Conservation (phyloP, 306 rosid genomes). For the Abrus pulchellus region DNA sequence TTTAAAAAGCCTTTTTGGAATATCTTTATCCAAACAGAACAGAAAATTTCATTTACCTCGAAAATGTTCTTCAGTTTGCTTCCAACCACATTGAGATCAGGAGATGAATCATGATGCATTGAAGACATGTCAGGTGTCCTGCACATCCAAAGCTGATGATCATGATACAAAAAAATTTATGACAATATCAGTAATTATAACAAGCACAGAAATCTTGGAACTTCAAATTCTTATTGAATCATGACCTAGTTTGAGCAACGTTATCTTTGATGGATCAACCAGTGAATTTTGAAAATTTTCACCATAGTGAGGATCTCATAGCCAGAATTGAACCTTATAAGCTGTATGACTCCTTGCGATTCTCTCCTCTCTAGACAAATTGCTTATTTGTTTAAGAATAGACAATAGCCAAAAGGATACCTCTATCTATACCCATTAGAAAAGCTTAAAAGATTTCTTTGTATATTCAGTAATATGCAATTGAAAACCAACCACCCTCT, state of each 20-base stretch:
- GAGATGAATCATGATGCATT: constrained; percentile 83
- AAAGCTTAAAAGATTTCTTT: neutral
- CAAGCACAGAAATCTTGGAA: constrained; percentile 3
- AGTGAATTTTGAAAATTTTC: neutral
- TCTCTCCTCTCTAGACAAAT: neutral
- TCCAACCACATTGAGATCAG: constrained; percentile 79
- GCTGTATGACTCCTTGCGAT: neutral
- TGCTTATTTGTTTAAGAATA: neutral
- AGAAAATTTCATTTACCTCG: constrained; percentile 60
- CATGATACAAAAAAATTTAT: constrained; percentile 12
- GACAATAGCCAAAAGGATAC: constrained; percentile 5
- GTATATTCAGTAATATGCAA: neutral
- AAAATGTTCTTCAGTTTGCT: constrained; percentile 69
- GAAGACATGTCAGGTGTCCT: constrained; percentile 97
- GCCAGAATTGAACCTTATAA: neutral
- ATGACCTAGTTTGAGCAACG: neutral
- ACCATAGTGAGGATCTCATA: neutral
- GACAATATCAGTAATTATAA: constrained; percentile 13
- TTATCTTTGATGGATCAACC: neutral
- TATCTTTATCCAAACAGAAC: neutral
- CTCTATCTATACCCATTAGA: neutral
- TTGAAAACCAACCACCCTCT: neutral
- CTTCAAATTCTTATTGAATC: neutral
- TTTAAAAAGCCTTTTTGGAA: constrained; percentile 1
- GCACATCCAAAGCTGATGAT: constrained; percentile 39